These are phyloP conservation scores for Diplodia scrobiculata DNA, from an alignment of 2,329 filamentous ascomycete species.

Conservation along the genomic window DNA sequence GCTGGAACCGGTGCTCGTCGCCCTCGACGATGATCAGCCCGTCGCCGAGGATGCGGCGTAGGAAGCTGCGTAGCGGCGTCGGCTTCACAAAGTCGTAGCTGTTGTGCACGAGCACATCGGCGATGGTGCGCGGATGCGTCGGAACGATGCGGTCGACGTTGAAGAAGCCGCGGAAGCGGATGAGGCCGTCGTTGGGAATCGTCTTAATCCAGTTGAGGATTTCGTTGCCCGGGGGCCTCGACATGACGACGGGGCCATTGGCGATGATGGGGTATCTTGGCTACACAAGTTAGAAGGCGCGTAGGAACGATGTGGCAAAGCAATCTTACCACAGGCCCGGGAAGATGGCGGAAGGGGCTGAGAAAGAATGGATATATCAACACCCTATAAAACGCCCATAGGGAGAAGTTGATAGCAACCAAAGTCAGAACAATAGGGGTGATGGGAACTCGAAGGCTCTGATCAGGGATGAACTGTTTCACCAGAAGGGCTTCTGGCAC, in stretches of 20 bases:
- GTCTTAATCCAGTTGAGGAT: conserved; percentile 44
- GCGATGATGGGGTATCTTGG: conserved; percentile 40
- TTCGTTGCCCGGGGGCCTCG: conserved; percentile 40
- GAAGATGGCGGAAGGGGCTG: conserved; percentile 47
- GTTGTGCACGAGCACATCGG: conserved; percentile 57
- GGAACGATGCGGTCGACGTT: conserved; percentile 44
- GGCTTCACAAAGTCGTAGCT: conserved; percentile 60
- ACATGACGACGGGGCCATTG: conserved; percentile 43
- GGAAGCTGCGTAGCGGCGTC: conserved; percentile 47
- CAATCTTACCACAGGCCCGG: conserved; percentile 35
- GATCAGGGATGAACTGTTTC: conserved; percentile 23
- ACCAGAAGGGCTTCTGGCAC: conserved; percentile 24
- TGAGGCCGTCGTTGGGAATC: conserved; percentile 47
- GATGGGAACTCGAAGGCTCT: conserved; percentile 12
- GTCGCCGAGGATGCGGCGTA: conserved; percentile 54
- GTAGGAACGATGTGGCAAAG: neutral
- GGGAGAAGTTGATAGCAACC: conserved; percentile 16
- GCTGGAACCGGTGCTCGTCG: conserved; percentile 55
- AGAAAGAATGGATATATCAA: conserved; percentile 45
- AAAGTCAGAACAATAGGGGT: conserved; percentile 17
- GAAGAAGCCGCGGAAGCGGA: conserved; percentile 46
- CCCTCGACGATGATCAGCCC: conserved; percentile 57
- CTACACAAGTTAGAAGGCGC: conserved; percentile 28
- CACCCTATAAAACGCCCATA: conserved; percentile 18
- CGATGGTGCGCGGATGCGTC: conserved; percentile 47